A percentile compares a stretch with the other conserved stretches of the same genome.
phyloP scores from a whole-genome alignment of 371 early-diverging fungal genomes.

The Vairimorpha ceranae region DNA sequence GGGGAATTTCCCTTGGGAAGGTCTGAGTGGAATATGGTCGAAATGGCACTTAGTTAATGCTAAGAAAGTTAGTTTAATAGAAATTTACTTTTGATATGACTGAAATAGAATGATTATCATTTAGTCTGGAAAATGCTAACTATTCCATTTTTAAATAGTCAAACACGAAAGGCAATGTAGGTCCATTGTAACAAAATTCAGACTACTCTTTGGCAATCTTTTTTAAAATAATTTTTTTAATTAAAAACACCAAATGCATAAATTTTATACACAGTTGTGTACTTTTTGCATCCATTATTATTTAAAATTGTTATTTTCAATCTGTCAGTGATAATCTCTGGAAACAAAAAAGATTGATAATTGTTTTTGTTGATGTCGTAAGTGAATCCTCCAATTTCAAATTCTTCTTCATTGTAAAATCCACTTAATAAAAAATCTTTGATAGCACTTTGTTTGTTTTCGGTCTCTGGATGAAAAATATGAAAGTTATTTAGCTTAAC shows the following conservation, averaged over 20 bases:
- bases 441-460: constrained; percentile 41
- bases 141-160: constrained; percentile 5
- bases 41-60: constrained; percentile 13
- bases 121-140: background rate
- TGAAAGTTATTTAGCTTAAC: constrained; percentile 43
- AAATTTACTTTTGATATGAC: constrained; percentile 7
- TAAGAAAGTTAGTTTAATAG: constrained; percentile 5
- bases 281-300: constrained; percentile 52
- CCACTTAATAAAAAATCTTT: constrained; percentile 41
- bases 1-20: constrained; percentile 9
- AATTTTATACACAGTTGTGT: constrained; percentile 55
- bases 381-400: constrained; percentile 41
- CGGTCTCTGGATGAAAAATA: constrained; percentile 51
- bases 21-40: constrained; percentile 1
- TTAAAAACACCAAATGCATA: constrained; percentile 46
- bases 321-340: constrained; percentile 13
- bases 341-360: constrained; percentile 44
- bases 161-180: constrained; percentile 10
- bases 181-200: constrained; percentile 13
- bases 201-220: constrained; percentile 14
- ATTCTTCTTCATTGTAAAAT: constrained; percentile 17
- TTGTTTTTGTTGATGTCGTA: constrained; percentile 40
- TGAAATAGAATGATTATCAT: constrained; percentile 4
- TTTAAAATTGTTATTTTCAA: constrained; percentile 38
- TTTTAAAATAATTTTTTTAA: constrained; percentile 3